Evolutionary conservation across 129 eudicot species (phyloP).

Genomic region (Ambrosia trifida): DNA sequence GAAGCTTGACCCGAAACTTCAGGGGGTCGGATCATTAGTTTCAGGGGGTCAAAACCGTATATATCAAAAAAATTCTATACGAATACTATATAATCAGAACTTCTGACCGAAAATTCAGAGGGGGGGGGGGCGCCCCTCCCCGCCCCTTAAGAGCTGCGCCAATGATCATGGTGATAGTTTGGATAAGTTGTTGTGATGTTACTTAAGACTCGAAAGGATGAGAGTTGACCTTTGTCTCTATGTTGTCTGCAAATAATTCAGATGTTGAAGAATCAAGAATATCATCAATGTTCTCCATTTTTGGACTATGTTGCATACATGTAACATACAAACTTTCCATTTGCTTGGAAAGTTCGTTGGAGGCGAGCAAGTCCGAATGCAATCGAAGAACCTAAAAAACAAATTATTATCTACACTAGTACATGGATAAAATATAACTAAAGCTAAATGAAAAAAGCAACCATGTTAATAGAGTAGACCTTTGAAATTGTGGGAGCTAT

Average conservation of each 20-base stretch:
- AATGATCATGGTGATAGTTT: neutral
- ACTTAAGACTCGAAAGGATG: constrained; percentile 2
- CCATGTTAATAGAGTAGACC: constrained; percentile 39
- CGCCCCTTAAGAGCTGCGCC: too few species aligned
- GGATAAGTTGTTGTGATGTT: constrained; percentile 7
- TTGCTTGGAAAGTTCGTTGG: constrained; percentile 51
- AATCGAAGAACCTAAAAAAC: constrained; percentile 57
- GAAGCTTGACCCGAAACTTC: too few species aligned
- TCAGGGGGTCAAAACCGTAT: too few species aligned
- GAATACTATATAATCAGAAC: too few species aligned
- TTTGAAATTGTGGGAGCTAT: constrained; percentile 48
- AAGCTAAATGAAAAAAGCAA: constrained; percentile 1
- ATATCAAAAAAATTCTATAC: too few species aligned
- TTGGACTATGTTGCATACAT: constrained; percentile 32
- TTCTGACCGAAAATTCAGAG: too few species aligned
- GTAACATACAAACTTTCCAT: constrained; percentile 46
- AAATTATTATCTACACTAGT: constrained; percentile 4
- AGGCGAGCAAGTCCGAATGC: constrained; percentile 32
- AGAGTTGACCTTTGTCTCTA: constrained; percentile 4
- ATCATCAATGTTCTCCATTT: constrained; percentile 30
- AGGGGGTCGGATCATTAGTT: too few species aligned
- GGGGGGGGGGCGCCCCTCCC: too few species aligned
- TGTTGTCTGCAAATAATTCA: constrained; percentile 50
- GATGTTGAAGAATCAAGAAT: constrained; percentile 33
- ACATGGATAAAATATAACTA: neutral